Evolutionary conservation across 208 protist genomes (phyloP).

Genomic region (Trypanosoma congolense): DNA sequence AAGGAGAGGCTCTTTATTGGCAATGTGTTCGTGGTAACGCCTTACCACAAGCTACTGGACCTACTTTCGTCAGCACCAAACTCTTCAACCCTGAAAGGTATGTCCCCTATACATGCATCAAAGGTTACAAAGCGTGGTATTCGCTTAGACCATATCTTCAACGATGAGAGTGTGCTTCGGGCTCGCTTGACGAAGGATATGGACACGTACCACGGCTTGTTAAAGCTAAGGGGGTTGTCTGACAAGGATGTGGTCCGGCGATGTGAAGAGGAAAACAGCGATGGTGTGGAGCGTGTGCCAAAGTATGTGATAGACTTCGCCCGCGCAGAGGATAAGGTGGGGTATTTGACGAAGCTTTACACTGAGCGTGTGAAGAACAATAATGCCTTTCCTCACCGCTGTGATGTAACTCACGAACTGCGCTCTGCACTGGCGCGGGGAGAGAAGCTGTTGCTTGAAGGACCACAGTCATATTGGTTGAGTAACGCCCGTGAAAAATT

Average conservation of each 20-base stretch:
- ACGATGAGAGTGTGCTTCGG: slow-evolving; percentile 61
- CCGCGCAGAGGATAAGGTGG: slow-evolving; percentile 71
- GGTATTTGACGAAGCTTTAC: slow-evolving; percentile 80
- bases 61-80: slow-evolving; percentile 74
- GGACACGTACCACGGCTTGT: slow-evolving; percentile 78
- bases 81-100: slow-evolving; percentile 89
- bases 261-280: slow-evolving; percentile 80
- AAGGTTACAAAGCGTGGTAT: slow-evolving; percentile 88
- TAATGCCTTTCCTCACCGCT: slow-evolving; percentile 63
- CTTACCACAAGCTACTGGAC: slow-evolving; percentile 91
- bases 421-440: slow-evolving; percentile 55
- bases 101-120: slow-evolving; percentile 85
- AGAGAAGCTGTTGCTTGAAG: slow-evolving; percentile 87
- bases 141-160: slow-evolving; percentile 90
- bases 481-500: slow-evolving; percentile 90
- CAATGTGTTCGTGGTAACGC: slow-evolving; percentile 87
- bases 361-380: slow-evolving; percentile 66
- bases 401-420: slow-evolving; percentile 83
- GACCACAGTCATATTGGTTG: slow-evolving; percentile 91
- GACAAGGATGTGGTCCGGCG: slow-evolving; percentile 74
- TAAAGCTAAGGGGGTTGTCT: slow-evolving; percentile 61
- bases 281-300: slow-evolving; percentile 76
- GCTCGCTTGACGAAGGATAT: slow-evolving; percentile 79
- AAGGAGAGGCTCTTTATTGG: slow-evolving; percentile 78
- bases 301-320: slow-evolving; percentile 83